These are phyloP conservation scores for Penicillium freii DNA, from an alignment of 2,329 filamentous ascomycete species.

Conservation along the genomic window DNA sequence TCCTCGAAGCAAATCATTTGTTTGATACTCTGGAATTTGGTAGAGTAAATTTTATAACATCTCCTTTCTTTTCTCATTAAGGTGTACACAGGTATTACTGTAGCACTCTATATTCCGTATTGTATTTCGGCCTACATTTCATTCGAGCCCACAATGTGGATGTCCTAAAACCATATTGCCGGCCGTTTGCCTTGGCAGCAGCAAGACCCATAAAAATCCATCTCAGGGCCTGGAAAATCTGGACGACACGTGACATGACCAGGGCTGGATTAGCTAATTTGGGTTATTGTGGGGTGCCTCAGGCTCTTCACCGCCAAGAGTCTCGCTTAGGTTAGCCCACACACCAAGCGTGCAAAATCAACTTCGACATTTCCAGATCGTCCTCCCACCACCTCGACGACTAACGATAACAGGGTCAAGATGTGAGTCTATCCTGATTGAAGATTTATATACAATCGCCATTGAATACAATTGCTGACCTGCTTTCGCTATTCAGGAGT, in stretches of 20 bases:
- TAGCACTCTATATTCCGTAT: neutral
- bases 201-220: constrained; percentile 1
- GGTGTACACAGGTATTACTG: neutral
- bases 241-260: constrained; percentile 2
- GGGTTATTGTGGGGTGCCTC: constrained; percentile 10
- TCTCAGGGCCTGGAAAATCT: neutral
- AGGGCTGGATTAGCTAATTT: constrained; percentile 10
- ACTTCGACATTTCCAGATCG: constrained; percentile 38
- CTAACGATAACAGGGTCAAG: constrained; percentile 51
- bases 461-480: constrained; percentile 29
- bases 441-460: constrained; percentile 6
- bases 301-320: constrained; percentile 5
- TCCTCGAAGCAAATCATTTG: constrained; percentile 12
- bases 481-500: constrained; percentile 39
- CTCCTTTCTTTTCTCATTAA: neutral
- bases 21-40: constrained; percentile 5
- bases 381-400: constrained; percentile 45
- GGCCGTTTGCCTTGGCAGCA: constrained; percentile 10
- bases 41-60: constrained; percentile 3
- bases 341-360: constrained; percentile 44
- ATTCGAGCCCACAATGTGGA: constrained; percentile 8
- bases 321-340: constrained; percentile 47
- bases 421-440: constrained; percentile 38
- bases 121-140: neutral
- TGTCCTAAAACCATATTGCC: constrained; percentile 5